Conservation (phyloP, 1,284 basidiomycete species). For the Ganoderma resinaceum region DNA sequence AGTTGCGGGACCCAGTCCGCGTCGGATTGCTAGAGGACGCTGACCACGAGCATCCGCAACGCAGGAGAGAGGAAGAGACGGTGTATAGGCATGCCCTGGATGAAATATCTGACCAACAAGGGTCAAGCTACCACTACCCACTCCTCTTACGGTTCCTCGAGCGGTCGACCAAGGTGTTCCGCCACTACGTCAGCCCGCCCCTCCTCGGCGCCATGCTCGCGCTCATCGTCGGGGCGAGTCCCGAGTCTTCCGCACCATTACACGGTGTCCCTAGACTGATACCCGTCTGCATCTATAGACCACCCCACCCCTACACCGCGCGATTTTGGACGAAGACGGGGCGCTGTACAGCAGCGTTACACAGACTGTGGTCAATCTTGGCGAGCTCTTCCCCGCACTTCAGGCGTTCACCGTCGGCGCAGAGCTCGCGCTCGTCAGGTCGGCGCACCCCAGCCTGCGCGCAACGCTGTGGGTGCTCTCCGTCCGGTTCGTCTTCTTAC, state of each 20-base stretch:
- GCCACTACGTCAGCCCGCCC: conserved; percentile 35
- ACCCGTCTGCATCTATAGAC: conserved; percentile 26
- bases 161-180: conserved; percentile 33
- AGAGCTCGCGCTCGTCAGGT: conserved; percentile 38
- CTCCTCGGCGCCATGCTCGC: conserved; percentile 41
- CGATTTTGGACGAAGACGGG: conserved; percentile 36
- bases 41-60: conserved; percentile 21
- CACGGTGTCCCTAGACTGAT: neutral
- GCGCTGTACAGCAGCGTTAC: conserved; percentile 38
- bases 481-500: conserved; percentile 41
- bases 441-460: conserved; percentile 33
- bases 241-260: neutral
- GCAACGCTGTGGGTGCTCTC: conserved; percentile 36
- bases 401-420: conserved; percentile 43
- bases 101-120: conserved; percentile 31
- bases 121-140: conserved; percentile 38
- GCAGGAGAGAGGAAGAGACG: neutral
- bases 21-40: conserved; percentile 39
- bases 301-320: conserved; percentile 33
- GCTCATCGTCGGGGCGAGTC: conserved; percentile 37
- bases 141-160: conserved; percentile 25
- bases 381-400: conserved; percentile 40
- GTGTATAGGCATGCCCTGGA: conserved; percentile 29
- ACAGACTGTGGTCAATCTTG: conserved; percentile 38
- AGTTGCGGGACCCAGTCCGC: conserved; percentile 39